Evolutionary conservation across 495 filamentous ascomycete genomes (phyloP).

Genomic region (Penicillium turbatum): DNA sequence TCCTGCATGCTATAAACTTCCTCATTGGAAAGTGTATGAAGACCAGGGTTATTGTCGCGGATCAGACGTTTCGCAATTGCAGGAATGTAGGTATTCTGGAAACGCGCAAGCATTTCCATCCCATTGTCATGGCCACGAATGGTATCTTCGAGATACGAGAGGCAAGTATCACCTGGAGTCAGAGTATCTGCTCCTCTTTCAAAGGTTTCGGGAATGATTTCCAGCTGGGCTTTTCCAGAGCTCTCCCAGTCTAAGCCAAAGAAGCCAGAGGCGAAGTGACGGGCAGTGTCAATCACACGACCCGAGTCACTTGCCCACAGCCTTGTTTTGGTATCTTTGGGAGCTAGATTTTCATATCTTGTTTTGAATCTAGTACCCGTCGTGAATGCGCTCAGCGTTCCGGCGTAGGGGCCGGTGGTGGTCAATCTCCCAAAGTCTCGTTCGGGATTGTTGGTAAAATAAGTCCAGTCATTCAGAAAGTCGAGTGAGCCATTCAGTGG

Average conservation of each 20-base stretch:
- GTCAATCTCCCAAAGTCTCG: constrained; percentile 52
- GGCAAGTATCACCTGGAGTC: constrained; percentile 56
- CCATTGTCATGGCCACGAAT: constrained; percentile 50
- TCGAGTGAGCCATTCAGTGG: constrained; percentile 46
- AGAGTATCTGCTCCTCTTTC: constrained; percentile 52
- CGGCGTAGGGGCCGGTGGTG: constrained; percentile 55
- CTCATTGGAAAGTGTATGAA: constrained; percentile 32
- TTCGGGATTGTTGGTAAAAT: constrained; percentile 41
- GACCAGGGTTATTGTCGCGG: constrained; percentile 36
- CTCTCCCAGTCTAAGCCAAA: constrained; percentile 51
- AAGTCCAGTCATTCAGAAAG: constrained; percentile 55
- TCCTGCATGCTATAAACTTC: constrained; percentile 61
- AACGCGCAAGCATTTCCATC: constrained; percentile 39
- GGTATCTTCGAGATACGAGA: constrained; percentile 45
- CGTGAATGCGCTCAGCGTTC: constrained; percentile 51
- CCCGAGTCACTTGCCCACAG: constrained; percentile 54
- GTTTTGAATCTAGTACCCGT: constrained; percentile 54
- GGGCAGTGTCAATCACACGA: constrained; percentile 57
- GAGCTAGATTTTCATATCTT: constrained; percentile 47
- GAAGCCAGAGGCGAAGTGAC: constrained; percentile 52
- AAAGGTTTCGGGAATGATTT: constrained; percentile 51
- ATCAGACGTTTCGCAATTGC: constrained; percentile 43
- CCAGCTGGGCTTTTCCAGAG: constrained; percentile 31
- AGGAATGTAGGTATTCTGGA: constrained; percentile 46
- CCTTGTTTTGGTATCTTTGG: constrained; percentile 18